Conservation (phyloP, 495 filamentous ascomycete genomes). For the Aspergillus leporis region DNA sequence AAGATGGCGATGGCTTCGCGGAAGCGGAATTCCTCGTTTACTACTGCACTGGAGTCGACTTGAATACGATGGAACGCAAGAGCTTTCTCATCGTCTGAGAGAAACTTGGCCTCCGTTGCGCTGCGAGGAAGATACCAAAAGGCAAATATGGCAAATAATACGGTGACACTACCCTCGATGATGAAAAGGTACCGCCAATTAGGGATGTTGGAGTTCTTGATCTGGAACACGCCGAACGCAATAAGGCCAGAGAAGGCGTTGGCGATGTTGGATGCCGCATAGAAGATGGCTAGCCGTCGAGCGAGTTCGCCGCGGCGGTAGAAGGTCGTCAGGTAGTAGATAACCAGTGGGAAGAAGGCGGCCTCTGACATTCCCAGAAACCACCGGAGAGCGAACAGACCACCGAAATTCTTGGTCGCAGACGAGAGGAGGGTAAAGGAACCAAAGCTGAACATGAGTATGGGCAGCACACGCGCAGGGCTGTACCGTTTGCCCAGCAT, state of each 20-base stretch:
- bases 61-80: conserved; percentile 74
- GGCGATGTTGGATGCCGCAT: conserved; percentile 73
- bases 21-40: conserved; percentile 70
- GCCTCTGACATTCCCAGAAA: conserved; percentile 70
- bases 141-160: conserved; percentile 66
- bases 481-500: conserved; percentile 71
- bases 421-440: conserved; percentile 57
- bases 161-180: conserved; percentile 67
- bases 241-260: conserved; percentile 73
- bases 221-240: conserved; percentile 76
- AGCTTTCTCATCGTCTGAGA: conserved; percentile 63
- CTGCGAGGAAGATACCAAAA: conserved; percentile 69
- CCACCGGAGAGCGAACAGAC: conserved; percentile 59
- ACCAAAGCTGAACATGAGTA: conserved; percentile 69
- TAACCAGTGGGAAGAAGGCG: conserved; percentile 72
- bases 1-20: conserved; percentile 66
- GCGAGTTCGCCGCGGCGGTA: conserved; percentile 78
- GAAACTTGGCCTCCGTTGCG: conserved; percentile 62
- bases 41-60: conserved; percentile 68
- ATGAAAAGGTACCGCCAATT: conserved; percentile 78
- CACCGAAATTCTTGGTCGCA: conserved; percentile 60
- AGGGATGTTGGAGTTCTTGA: conserved; percentile 51
- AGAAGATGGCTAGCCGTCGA: conserved; percentile 74
- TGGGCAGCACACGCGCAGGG: conserved; percentile 61
- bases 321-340: conserved; percentile 62